phyloP scores from a whole-genome alignment of 2,329 filamentous ascomycete genomes.

The Sarocladiaceae sp. region DNA sequence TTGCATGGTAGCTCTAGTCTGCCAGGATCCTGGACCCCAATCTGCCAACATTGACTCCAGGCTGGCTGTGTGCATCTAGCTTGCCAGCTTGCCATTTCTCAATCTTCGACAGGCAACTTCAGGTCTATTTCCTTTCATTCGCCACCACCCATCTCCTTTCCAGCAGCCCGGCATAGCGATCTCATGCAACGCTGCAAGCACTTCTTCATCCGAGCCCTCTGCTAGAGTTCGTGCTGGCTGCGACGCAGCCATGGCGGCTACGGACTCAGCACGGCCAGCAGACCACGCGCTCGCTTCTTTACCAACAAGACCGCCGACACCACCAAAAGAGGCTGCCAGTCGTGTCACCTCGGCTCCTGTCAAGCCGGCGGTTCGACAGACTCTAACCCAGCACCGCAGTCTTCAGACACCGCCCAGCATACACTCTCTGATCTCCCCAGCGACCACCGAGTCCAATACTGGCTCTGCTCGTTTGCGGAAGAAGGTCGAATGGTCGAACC shows the following conservation, averaged over 20 bases:
- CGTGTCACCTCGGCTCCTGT: slow-evolving; percentile 12
- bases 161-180: not conserved
- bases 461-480: slow-evolving; percentile 42
- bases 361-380: slow-evolving; percentile 23
- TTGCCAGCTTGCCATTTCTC: not conserved
- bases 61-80: not conserved
- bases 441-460: slow-evolving; percentile 34
- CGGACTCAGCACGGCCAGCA: slow-evolving; percentile 26
- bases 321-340: slow-evolving; percentile 46
- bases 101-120: not conserved
- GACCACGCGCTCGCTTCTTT: slow-evolving; percentile 39
- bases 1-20: not conserved
- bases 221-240: slow-evolving; percentile 34
- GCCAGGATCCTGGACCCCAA: slow-evolving; percentile 7
- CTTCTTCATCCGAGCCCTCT: slow-evolving; percentile 3
- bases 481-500: slow-evolving; percentile 50
- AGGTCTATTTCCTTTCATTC: too few species aligned
- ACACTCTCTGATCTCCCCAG: slow-evolving; percentile 36
- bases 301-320: slow-evolving; percentile 58
- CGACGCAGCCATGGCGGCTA: slow-evolving; percentile 34
- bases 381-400: slow-evolving; percentile 25
- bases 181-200: not conserved
- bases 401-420: slow-evolving; percentile 47
- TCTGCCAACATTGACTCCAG: not conserved
- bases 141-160: not conserved